These are phyloP conservation scores for Daldinia concentrica DNA, from an alignment of 495 filamentous ascomycete species.

Conservation along the genomic window DNA sequence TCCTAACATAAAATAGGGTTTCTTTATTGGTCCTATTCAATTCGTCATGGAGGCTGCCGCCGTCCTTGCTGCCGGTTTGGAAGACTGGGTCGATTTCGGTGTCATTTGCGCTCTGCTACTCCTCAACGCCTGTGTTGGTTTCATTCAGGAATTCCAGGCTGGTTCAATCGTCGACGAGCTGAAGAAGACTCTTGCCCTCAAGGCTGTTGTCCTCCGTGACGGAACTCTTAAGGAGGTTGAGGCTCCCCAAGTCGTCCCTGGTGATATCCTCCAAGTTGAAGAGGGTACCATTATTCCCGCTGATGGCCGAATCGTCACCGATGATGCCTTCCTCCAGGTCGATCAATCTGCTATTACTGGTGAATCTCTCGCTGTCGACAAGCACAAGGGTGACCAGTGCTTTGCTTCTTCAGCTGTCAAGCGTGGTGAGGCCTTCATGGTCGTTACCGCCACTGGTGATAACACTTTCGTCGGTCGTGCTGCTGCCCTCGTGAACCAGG, in stretches of 20 bases:
- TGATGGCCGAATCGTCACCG: conserved; percentile 84
- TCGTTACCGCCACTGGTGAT: conserved; percentile 84
- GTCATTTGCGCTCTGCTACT: conserved; percentile 77
- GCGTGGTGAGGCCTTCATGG: conserved; percentile 84
- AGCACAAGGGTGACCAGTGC: conserved; percentile 78
- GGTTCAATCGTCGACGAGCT: conserved; percentile 91
- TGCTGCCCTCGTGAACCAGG: conserved; percentile 82
- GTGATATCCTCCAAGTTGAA: conserved; percentile 88
- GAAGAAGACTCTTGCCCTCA: conserved; percentile 88
- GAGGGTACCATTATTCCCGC: conserved; percentile 92
- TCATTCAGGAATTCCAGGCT: conserved; percentile 88
- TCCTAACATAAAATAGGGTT: conserved; percentile 52
- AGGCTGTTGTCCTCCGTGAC: conserved; percentile 84
- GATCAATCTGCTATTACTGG: conserved; percentile 94
- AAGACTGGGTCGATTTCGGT: conserved; percentile 85
- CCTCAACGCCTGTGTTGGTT: conserved; percentile 87
- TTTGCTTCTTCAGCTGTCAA: conserved; percentile 90
- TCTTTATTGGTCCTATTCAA: conserved; percentile 91
- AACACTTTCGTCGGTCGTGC: conserved; percentile 89
- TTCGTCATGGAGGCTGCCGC: conserved; percentile 92
- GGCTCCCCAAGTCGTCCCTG: conserved; percentile 82
- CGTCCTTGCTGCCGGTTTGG: conserved; percentile 78
- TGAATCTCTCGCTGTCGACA: conserved; percentile 91
- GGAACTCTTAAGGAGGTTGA: conserved; percentile 75
- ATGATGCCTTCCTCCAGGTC: conserved; percentile 83